Conservation (phyloP, 1,139 yeast genomes). For the Yamadazyma taylorii region DNA sequence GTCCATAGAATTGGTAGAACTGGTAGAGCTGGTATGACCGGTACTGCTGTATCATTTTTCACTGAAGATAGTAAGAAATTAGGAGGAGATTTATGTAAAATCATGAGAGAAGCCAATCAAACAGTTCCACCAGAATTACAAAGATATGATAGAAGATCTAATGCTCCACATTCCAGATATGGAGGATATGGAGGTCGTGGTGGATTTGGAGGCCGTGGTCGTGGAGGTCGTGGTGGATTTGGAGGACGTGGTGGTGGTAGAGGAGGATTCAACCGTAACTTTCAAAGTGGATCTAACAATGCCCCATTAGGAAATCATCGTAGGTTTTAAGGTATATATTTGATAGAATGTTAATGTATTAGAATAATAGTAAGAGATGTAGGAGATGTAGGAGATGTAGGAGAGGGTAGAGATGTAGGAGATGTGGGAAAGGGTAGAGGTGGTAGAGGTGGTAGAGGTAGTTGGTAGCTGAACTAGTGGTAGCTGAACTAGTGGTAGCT, state of each 20-base stretch:
- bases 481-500: too few species aligned
- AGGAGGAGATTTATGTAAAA: conserved; percentile 88
- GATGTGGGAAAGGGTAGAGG: too few species aligned
- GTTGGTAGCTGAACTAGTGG: too few species aligned
- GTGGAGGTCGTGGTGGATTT: conserved; percentile 25
- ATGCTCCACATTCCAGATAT: conserved; percentile 57
- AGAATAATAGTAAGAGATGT: not conserved
- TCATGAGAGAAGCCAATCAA: conserved; percentile 95
- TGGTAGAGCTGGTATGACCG: conserved; percentile 96
- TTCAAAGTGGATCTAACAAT: conserved; percentile 30
- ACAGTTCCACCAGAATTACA: conserved; percentile 67
- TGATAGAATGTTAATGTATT: not conserved
- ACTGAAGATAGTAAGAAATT: conserved; percentile 83
- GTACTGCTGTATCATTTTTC: conserved; percentile 95
- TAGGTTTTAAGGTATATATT: conserved; percentile 22
- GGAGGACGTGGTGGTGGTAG: conserved; percentile 31
- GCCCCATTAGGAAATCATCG: conserved; percentile 33
- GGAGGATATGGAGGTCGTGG: conserved; percentile 51
- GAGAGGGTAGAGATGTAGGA: too few species aligned
- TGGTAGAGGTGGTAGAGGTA: too few species aligned
- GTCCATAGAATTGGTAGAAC: conserved; percentile 97
- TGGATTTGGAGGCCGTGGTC: conserved; percentile 26
- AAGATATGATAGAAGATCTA: conserved; percentile 54
- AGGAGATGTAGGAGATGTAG: too few species aligned
- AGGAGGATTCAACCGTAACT: conserved; percentile 24